Base-by-base conservation (phyloP, 1,284 basidiomycete genomes). In the Bondarzewia mesenterica region DNA sequence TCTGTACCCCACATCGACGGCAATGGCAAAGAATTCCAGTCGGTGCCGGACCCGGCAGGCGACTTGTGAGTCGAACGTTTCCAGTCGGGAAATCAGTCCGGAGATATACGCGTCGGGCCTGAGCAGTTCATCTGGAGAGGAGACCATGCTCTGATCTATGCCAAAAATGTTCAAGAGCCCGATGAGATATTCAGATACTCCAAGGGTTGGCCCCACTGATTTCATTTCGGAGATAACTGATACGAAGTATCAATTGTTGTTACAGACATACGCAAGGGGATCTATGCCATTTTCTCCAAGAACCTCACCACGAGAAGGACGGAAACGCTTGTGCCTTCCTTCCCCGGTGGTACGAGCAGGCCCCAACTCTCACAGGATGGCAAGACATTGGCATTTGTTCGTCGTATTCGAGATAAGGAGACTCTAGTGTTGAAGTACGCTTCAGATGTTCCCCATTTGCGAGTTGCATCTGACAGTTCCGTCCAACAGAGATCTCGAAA, bases 291-390 rank as follows among this genome's bases (percentile, higher is more conserved):
- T 21, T 83, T 79, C 53, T 66, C 73, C 14, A 68, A 67, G 26
- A 86, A 87, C 56, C 49, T 85, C 26, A 85, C 81, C 1, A 74
- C 74, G 0, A 66, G 71, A 7, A 56, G 62, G 10, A 77, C 78
- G 2, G 68, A 72, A 38, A 71, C 67, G 2, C 64, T 87, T 2
- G 82, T 83, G 0, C 61, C 65, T 44, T 62, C 74, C 0, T 75
- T 62, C 50, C 82, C 84, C 2, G 85, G 85, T 26, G 82, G 84
- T 32, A 83, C 84, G 3, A 82, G 71, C 54, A 71, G 82, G 45
- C 84, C 84, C n/a, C 80, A 82, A 50, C 65, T 87, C 6, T 86
- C 84, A n/a, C 70, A 73, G 37, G 83, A 86, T 57, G 70, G 76
- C 1, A 71, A 75, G 43, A 85, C 84, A 0, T 71, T 87, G 7